phyloP scores from a whole-genome alignment of 768 basidiomycete genomes.

The Lentinula aciculospora region DNA sequence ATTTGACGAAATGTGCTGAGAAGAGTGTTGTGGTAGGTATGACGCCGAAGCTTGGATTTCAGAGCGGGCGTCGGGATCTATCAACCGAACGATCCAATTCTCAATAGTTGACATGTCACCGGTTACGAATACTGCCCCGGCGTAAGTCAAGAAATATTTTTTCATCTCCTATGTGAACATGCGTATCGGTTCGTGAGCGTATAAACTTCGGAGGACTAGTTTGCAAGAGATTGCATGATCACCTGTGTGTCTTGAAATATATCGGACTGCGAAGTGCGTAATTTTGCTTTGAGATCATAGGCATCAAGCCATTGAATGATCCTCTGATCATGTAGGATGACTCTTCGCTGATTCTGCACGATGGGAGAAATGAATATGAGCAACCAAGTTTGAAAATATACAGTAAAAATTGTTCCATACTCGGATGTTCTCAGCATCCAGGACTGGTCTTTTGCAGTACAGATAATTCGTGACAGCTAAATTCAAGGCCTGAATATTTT shows the following conservation, averaged over 20 bases:
- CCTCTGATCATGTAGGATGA: neutral
- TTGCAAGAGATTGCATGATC: no score
- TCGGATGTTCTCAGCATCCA: neutral
- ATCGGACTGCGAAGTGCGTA: neutral
- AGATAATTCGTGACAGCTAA: neutral
- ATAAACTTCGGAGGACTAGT: neutral
- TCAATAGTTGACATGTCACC: slow-evolving; percentile 28
- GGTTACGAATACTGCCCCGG: slow-evolving; percentile 37
- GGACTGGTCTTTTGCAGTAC: neutral
- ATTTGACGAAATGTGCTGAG: neutral
- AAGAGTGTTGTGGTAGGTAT: neutral
- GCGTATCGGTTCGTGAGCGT: neutral
- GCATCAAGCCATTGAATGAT: neutral
- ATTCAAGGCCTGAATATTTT: neutral
- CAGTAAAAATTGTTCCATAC: neutral
- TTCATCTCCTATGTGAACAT: neutral
- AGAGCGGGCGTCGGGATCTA: slow-evolving; percentile 27
- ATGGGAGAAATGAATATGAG: neutral
- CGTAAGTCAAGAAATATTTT: slow-evolving; percentile 36
- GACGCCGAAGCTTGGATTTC: slow-evolving; percentile 12
- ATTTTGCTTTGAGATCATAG: neutral
- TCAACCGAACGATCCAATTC: slow-evolving; percentile 33
- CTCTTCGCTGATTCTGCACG: neutral
- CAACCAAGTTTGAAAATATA: neutral
- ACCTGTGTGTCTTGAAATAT: neutral